Percentiles rank a stretch among this genome's conserved stretches.
Conservation (phyloP, 768 basidiomycete species). For the Saitozyma podzolica region DNA sequence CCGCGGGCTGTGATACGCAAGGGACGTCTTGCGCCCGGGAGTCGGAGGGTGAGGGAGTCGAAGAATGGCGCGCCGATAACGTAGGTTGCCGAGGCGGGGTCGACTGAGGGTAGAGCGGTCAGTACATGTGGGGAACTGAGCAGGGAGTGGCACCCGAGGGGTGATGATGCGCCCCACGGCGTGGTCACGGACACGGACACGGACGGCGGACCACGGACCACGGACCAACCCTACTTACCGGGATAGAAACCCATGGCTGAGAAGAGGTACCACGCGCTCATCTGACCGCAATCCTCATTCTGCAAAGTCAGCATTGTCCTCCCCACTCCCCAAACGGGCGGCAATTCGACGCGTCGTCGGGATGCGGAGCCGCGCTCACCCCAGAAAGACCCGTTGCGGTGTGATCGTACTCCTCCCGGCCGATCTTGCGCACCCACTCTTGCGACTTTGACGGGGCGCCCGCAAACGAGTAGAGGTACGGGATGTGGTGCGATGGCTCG, state of each 20-base stretch:
- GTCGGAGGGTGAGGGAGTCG: slow-evolving; percentile 60
- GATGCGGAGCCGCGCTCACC: slow-evolving; percentile 54
- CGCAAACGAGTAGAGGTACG: slow-evolving; percentile 74
- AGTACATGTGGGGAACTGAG: background rate
- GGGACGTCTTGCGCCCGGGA: slow-evolving; percentile 55
- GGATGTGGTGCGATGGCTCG: slow-evolving; percentile 86
- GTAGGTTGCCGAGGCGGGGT: slow-evolving; percentile 74
- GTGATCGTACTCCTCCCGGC: slow-evolving; percentile 65
- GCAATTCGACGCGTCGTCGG: background rate
- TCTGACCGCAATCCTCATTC: slow-evolving; percentile 89
- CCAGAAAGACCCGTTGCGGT: slow-evolving; percentile 71
- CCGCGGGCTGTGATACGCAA: slow-evolving; percentile 63
- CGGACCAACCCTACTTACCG: slow-evolving; percentile 18
- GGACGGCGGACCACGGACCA: background rate
- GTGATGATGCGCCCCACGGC: too few species aligned
- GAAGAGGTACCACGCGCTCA: slow-evolving; percentile 87
- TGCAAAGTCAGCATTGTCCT: slow-evolving; percentile 36
- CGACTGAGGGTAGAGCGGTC: slow-evolving; percentile 57
- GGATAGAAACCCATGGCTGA: slow-evolving; percentile 78
- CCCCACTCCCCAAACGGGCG: too few species aligned
- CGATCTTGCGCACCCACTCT: slow-evolving; percentile 69
- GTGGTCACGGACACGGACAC: background rate
- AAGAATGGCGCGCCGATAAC: slow-evolving; percentile 69
- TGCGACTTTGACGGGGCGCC: slow-evolving; percentile 72
- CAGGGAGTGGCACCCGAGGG: too few species aligned